phyloP scores from a whole-genome alignment of 2,329 filamentous ascomycete genomes.

The Aspergillus persii region DNA sequence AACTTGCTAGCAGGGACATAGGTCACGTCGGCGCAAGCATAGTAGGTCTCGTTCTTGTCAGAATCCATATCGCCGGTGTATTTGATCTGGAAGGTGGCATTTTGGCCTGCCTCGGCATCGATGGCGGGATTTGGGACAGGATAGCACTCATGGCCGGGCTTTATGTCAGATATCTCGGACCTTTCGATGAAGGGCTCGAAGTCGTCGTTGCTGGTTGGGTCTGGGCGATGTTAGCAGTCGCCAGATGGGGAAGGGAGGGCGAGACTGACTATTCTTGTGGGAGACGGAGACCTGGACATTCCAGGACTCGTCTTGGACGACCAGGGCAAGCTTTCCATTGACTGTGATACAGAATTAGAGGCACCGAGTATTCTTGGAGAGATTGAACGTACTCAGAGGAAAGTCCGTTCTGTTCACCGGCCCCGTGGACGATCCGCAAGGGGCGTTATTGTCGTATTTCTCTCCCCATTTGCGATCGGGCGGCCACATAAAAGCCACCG shows the following conservation, averaged over 20 bases:
- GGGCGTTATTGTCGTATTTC: constrained; percentile 54
- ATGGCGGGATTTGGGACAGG: constrained; percentile 37
- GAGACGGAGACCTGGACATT: constrained; percentile 55
- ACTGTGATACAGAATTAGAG: constrained; percentile 32
- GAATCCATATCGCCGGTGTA: constrained; percentile 44
- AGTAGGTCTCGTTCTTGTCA: constrained; percentile 45
- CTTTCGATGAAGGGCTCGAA: constrained; percentile 37
- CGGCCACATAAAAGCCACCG: constrained; percentile 62
- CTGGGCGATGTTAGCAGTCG: constrained; percentile 18
- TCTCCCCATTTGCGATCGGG: constrained; percentile 56
- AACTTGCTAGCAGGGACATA: constrained; percentile 43
- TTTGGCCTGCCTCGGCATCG: constrained; percentile 37
- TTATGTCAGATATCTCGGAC: constrained; percentile 37
- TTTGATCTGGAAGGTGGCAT: constrained; percentile 48
- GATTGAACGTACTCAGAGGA: constrained; percentile 48
- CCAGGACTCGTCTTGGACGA: constrained; percentile 58
- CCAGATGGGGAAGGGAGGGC: no score
- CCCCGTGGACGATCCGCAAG: constrained; percentile 54
- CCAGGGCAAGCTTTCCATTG: constrained; percentile 55
- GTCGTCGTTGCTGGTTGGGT: constrained; percentile 40
- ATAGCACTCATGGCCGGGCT: constrained; percentile 47
- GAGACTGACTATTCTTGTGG: constrained; percentile 47
- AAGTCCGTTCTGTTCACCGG: constrained; percentile 55
- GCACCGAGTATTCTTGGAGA: not conserved
- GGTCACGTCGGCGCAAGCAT: constrained; percentile 49